Percentiles rank a stretch among this genome's conserved stretches.
Conservation (phyloP, 352 stramenopile species). For the Pythium sukuiense region DNA sequence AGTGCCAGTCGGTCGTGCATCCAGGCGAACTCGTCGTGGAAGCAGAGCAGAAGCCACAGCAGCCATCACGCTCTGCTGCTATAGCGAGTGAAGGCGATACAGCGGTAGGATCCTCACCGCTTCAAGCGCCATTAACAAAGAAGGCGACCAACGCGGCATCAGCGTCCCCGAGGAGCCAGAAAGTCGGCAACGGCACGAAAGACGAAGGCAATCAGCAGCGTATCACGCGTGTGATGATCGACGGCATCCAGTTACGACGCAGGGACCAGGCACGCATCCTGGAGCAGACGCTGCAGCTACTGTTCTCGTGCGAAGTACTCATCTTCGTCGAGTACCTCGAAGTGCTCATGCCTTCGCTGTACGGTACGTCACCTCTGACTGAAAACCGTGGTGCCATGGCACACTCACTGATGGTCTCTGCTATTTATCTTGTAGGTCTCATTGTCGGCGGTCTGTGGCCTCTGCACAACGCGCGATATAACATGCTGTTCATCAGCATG, state of each 20-base stretch:
- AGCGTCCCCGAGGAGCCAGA: not conserved
- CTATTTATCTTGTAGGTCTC: slow-evolving; percentile 15
- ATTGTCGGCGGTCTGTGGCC: slow-evolving; percentile 27
- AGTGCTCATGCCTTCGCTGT: slow-evolving; percentile 9
- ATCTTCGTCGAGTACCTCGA: slow-evolving; percentile 27
- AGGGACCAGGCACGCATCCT: slow-evolving; percentile 16
- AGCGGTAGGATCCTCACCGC: not conserved
- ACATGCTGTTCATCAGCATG: slow-evolving; percentile 22
- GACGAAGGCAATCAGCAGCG: not conserved
- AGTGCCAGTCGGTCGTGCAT: slow-evolving; percentile 2
- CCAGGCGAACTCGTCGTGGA: not conserved
- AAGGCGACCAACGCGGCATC: not conserved
- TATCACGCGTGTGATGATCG: slow-evolving; percentile 18
- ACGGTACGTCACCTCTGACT: slow-evolving; percentile 1
- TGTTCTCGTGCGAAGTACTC: slow-evolving; percentile 19
- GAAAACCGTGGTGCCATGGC: not conserved
- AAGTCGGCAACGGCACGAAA: not conserved
- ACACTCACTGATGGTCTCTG: not conserved
- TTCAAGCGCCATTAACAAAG: not conserved
- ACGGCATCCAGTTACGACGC: slow-evolving; percentile 13
- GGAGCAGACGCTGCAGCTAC: slow-evolving; percentile 28
- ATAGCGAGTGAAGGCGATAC: no score
- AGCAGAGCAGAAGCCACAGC: no score
- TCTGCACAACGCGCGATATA: slow-evolving; percentile 33
- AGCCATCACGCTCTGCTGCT: no score